Evolutionary conservation across 768 basidiomycete genomes (phyloP), one percentile per base, ranked within the genome.

Genomic region (Pleurotus tuoliensis): DNA sequence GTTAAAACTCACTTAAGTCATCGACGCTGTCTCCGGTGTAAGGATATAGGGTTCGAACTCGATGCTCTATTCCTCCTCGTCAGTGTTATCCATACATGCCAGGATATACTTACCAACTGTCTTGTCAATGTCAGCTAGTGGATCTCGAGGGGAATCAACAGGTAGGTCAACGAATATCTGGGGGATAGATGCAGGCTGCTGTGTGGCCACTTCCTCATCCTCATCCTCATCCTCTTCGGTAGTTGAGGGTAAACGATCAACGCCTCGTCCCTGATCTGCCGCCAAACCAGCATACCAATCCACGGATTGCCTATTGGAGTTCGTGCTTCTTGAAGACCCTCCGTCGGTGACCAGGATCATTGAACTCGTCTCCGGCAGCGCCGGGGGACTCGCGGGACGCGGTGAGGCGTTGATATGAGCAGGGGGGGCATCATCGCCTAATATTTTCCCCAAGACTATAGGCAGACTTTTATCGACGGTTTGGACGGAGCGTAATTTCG

Each of bases 221-320:
- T 72, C 73, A 38, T 84, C 84, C 22, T 88, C 89, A 1, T 82
- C 82, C 57, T 87, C 90, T 58, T 86, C 84, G 5, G 59, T 69
- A 40, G 80, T 86, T 22, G 81, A 70, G 37, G 85, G 79, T 61
- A 87, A 66, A 47, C 68, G 73, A 52, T 70, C 73, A 27, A 73
- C 64, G 45, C 64, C 65, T 18, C 61, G 65, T 37, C 76, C 80
- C 38, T 73, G 73, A 72, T 96, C 87, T 39, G 88, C 89, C 11
- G 95, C 94, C 11, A 96, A 77, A 30, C 87, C 88, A 50, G 86
- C 82, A 66, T 92, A 94, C 95, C 95, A 98, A 64, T 93, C 94
- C 3, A 96, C 88, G 5, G 87, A 88, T 69, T 94, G 88, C 58
- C 86, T 76, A 63, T 88, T 82, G 55, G 71, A 78, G 34, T 78